Evolutionary conservation across 2,329 filamentous ascomycete genomes (phyloP).

Genomic region (Annulohypoxylon truncatum): DNA sequence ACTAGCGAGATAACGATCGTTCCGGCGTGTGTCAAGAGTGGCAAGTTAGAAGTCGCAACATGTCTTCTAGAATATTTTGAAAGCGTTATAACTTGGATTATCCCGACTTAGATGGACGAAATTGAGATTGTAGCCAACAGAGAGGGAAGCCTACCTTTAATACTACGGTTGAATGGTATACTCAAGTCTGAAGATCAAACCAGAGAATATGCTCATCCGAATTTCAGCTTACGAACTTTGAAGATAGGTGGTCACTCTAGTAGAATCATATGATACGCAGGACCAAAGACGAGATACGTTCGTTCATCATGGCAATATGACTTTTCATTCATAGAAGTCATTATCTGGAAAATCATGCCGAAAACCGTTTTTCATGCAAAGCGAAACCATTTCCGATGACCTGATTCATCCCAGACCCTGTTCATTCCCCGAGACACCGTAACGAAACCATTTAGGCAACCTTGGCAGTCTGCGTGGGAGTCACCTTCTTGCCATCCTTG

Average conservation of each 20-base stretch:
- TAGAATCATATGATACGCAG: not conserved
- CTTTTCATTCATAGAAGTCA: slow-evolving; percentile 51
- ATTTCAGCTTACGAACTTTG: not conserved
- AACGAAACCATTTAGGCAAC: slow-evolving; percentile 55
- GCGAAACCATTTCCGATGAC: slow-evolving; percentile 49
- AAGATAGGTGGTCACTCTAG: not conserved
- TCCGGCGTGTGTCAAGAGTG: too few relatives aligned
- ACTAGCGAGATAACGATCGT: too few relatives aligned
- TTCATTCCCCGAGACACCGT: slow-evolving; percentile 45
- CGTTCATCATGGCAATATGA: slow-evolving; percentile 41
- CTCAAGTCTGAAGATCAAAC: not conserved
- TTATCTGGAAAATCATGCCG: slow-evolving; percentile 51
- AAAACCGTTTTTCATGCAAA: slow-evolving; percentile 48
- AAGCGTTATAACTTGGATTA: too few relatives aligned
- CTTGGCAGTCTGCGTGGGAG: slow-evolving; percentile 83
- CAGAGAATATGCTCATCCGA: not conserved
- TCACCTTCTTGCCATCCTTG: slow-evolving; percentile 99
- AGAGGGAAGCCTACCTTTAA: not conserved
- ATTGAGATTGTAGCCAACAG: not conserved
- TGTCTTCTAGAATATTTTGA: too few relatives aligned
- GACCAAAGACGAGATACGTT: slow-evolving; percentile 17
- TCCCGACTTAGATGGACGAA: too few relatives aligned
- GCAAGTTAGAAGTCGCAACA: too few relatives aligned
- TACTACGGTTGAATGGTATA: not conserved
- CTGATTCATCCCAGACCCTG: slow-evolving; percentile 40